A percentile compares a stretch with the other conserved stretches of the same genome.
Conservation (phyloP, 2,329 filamentous ascomycete genomes). For the Aspergillus viridinutans region DNA sequence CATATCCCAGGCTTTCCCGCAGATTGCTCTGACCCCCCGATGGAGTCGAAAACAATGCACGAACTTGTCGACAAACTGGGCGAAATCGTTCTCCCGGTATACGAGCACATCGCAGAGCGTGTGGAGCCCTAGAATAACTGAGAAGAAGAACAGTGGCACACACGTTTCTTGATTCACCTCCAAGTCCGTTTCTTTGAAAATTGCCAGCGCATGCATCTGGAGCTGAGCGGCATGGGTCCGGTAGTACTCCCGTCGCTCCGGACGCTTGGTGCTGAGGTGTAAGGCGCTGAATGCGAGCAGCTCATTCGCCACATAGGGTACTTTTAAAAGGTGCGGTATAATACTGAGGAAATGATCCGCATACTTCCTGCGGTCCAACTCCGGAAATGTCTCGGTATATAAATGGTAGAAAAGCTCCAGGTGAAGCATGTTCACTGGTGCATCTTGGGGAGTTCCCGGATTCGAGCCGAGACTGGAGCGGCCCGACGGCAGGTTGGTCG, state of each 20-base stretch:
- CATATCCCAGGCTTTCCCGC: constrained; percentile 9
- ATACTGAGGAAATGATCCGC: constrained; percentile 2
- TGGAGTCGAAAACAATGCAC: constrained; percentile 23
- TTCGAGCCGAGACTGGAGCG: not conserved
- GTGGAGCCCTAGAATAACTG: constrained; percentile 28
- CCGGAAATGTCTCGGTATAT: constrained; percentile 7
- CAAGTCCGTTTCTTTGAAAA: constrained; percentile 9
- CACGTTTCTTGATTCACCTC: constrained; percentile 13
- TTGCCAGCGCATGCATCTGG: constrained; percentile 19
- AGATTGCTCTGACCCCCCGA: constrained; percentile 20
- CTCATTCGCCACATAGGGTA: constrained; percentile 47
- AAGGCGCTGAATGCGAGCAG: constrained; percentile 45
- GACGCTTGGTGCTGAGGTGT: constrained; percentile 35
- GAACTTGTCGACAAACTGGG: constrained; percentile 28
- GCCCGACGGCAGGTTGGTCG: not conserved
- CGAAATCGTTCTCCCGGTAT: constrained; percentile 37
- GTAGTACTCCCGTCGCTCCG: constrained; percentile 33
- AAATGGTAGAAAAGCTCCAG: constrained; percentile 28
- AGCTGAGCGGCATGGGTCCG: constrained; percentile 36
- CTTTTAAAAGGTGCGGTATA: constrained; percentile 5
- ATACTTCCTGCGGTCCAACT: not conserved
- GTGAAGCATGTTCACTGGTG: constrained; percentile 26
- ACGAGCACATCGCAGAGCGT: constrained; percentile 47
- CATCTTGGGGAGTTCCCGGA: constrained; percentile 1
- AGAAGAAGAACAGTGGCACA: constrained; percentile 20